Base-by-base conservation (phyloP, 352 stramenopile species). In the Globisporangium emineosum region DNA sequence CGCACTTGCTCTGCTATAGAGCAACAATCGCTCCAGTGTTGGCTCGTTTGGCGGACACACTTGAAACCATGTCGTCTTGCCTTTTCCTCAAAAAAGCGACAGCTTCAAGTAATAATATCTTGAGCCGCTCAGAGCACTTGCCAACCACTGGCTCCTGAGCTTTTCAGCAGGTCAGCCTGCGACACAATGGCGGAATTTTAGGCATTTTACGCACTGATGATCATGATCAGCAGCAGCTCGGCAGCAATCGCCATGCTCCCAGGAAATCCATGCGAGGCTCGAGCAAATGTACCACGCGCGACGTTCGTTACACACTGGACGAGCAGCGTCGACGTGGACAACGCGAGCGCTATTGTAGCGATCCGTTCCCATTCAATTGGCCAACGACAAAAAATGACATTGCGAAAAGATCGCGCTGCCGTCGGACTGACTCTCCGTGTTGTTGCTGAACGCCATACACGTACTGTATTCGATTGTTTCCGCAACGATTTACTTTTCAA, bases 81-180 rank as follows among this genome's bases (percentile, higher is more conserved):
- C 40, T 47, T 47, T 47, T 47, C 40, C 17, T 47, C 40, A 47
- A 47, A 47, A 47, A 47, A 47, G 40, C 7, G 40, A 47, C 40
- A 47, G 5, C 40, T 47, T 47, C 40, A 47, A 47, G 2, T 47
- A 47, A 21, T 47, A n/a, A n/a, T n/a, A n/a, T n/a, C n/a, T n/a
- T n/a, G n/a, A n/a, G n/a, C n/a, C n/a, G 32, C 32, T 37, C 33
- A 40, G 10, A 40, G 33, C 12, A 4, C 33, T 13, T 45, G 15
- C 40, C 17, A 47, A 12, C 40, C 40, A 1, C 40, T 12, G 37
- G 10, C 6, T 47, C 40, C 17, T 23, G 5, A 47, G 40, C 40
- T 21, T 47, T 47, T 47, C 19, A 10, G 17, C 17, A n/a, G n/a
- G n/a, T 17, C 6, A 45, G 37, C 37, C 37, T 45, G 37, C 37